phyloP scores from a whole-genome alignment of 441 rosid species.

The Adansonia gregorii region DNA sequence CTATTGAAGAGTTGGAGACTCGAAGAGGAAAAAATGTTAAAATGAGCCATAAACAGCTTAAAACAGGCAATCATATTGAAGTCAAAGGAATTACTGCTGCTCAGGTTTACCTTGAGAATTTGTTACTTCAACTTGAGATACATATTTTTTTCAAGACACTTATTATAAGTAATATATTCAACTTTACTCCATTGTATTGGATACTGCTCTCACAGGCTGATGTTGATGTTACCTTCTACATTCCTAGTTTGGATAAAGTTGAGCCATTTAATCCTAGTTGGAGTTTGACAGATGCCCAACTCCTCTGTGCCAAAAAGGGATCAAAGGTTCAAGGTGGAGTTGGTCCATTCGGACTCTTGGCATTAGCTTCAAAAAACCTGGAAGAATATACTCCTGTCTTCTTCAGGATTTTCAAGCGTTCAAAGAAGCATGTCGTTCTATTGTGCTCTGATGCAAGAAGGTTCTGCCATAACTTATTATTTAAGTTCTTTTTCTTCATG shows the following conservation, averaged over 20 bases:
- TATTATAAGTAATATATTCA: background rate
- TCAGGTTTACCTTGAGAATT: conserved; percentile 46
- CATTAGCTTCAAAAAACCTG: conserved; percentile 58
- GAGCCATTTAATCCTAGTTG: conserved; percentile 57
- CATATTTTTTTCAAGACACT: background rate
- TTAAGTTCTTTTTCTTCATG: background rate
- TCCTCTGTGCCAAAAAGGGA: conserved; percentile 54
- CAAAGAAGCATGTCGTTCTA: conserved; percentile 51
- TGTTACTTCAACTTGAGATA: background rate
- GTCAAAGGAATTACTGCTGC: conserved; percentile 65
- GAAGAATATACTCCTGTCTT: conserved; percentile 80
- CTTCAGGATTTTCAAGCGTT: conserved; percentile 65
- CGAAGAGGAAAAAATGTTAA: conserved; percentile 44
- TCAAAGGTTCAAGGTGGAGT: conserved; percentile 51
- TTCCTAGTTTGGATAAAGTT: conserved; percentile 56
- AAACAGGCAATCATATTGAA: conserved; percentile 49
- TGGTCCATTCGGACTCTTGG: conserved; percentile 81
- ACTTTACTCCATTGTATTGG: background rate
- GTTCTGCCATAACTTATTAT: background rate
- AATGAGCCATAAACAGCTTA: conserved; percentile 38
- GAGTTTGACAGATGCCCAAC: conserved; percentile 51
- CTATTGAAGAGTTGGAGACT: conserved; percentile 59
- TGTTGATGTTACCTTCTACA: conserved; percentile 72
- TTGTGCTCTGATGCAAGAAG: conserved; percentile 41
- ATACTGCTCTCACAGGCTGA: conserved; percentile 50